Evolutionary conservation across 352 stramenopile species (phyloP).

Genomic region (Aphanomyces stellatus): DNA sequence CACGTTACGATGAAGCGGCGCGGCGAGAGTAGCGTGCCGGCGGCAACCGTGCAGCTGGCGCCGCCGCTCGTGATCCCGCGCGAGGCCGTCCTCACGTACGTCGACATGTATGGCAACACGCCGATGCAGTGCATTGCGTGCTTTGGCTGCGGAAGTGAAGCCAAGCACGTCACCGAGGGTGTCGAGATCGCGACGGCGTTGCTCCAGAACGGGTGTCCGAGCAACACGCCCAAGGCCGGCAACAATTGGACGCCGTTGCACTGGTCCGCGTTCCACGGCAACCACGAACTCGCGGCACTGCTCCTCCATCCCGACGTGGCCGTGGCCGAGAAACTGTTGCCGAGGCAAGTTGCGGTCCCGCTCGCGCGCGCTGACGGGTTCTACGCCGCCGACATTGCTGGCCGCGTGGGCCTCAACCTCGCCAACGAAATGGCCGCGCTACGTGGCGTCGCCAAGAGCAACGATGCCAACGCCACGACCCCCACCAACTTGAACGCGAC

Average conservation of each 20-base stretch:
- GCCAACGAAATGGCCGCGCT: constrained; percentile 33
- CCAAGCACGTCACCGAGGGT: constrained; percentile 51
- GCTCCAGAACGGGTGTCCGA: constrained; percentile 53
- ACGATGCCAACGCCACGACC: too few species aligned
- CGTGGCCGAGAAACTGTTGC: constrained; percentile 17
- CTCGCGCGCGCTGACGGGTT: constrained; percentile 49
- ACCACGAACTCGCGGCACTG: constrained; percentile 50
- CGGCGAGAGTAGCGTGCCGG: constrained; percentile 31
- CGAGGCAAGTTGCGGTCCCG: constrained; percentile 44
- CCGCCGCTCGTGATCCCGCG: constrained; percentile 30
- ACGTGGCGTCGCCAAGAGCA: too few species aligned
- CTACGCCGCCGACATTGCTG: constrained; percentile 57
- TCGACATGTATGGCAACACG: constrained; percentile 75
- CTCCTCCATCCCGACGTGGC: constrained; percentile 35
- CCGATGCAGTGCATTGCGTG: constrained; percentile 66
- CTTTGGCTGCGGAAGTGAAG: constrained; percentile 58
- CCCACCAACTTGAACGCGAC: background rate
- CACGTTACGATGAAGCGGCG: constrained; percentile 40
- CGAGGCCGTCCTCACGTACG: constrained; percentile 42
- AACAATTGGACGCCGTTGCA: constrained; percentile 69
- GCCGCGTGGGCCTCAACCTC: constrained; percentile 40
- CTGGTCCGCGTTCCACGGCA: constrained; percentile 68
- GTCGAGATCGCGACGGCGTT: constrained; percentile 53
- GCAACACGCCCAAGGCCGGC: constrained; percentile 53
- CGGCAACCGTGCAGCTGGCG: constrained; percentile 43